Conservation (phyloP, 2,329 filamentous ascomycete species). For the Cladosporium colombiae region DNA sequence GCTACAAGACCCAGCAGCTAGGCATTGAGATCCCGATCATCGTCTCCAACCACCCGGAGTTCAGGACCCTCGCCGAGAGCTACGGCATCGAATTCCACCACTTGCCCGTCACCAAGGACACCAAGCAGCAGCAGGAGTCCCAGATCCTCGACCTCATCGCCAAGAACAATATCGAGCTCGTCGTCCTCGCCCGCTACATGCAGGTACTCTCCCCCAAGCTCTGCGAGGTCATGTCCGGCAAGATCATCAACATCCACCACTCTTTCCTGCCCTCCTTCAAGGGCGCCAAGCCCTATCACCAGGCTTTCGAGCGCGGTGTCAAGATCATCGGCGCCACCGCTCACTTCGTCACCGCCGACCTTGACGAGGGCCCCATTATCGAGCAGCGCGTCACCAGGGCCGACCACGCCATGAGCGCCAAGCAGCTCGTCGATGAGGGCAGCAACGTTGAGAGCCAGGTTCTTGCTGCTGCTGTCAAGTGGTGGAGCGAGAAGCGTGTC, state of each 20-base stretch:
- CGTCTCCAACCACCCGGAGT: constrained; percentile 80
- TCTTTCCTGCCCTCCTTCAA: constrained; percentile 85
- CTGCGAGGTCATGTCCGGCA: constrained; percentile 76
- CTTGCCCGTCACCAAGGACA: constrained; percentile 76
- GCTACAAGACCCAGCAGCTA: constrained; percentile 72
- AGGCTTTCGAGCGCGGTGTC: constrained; percentile 81
- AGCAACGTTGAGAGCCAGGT: constrained; percentile 85
- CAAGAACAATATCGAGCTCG: constrained; percentile 71
- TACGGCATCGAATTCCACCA: constrained; percentile 81
- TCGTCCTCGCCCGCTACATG: constrained; percentile 85
- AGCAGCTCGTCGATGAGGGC: constrained; percentile 75
- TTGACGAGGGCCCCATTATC: constrained; percentile 86
- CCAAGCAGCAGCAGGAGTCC: constrained; percentile 71
- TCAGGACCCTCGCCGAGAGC: constrained; percentile 65
- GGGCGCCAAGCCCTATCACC: constrained; percentile 84
- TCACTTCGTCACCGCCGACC: constrained; percentile 81
- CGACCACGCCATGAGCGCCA: constrained; percentile 73
- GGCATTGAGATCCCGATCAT: constrained; percentile 75
- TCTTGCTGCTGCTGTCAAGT: constrained; percentile 77
- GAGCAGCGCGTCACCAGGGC: constrained; percentile 79
- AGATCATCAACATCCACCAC: constrained; percentile 92
- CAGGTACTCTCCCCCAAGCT: constrained; percentile 76
- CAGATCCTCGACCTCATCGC: constrained; percentile 70
- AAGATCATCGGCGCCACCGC: constrained; percentile 87
- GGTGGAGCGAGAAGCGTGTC: constrained; percentile 76